These are phyloP conservation scores for Coemansia sp. DNA, from an alignment of 192 early-diverging fungal species.

Conservation along the genomic window DNA sequence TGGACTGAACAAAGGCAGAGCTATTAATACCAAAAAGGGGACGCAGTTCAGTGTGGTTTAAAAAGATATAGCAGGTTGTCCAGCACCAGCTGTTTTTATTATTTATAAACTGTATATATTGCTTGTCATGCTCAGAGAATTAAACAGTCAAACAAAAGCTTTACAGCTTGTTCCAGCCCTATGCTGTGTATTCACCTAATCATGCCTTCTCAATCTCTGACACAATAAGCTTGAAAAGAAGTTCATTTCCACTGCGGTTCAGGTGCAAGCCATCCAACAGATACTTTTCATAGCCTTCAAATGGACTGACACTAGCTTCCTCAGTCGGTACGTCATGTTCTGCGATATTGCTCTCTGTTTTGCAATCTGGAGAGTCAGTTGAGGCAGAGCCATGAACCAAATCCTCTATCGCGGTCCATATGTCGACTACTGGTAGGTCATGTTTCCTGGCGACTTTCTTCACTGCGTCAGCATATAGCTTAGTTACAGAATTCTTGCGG, in stretches of 20 bases:
- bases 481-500: conserved; percentile 23
- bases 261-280: conserved; percentile 62
- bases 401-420: conserved; percentile 49
- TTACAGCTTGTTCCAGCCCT: neutral
- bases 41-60: no score
- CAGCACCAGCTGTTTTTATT: no score
- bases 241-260: conserved; percentile 54
- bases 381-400: conserved; percentile 27
- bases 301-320: neutral
- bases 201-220: conserved; percentile 5
- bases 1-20: neutral
- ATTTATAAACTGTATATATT: no score
- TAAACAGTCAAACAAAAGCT: neutral
- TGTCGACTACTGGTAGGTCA: conserved; percentile 22
- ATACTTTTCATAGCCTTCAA: conserved; percentile 32
- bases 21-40: no score
- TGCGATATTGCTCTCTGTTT: conserved; percentile 18
- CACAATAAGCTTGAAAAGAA: conserved; percentile 21
- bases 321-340: neutral
- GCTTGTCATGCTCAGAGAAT: no score
- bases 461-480: conserved; percentile 54
- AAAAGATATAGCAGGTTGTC: no score
- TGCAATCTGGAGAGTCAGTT: neutral
- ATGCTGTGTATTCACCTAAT: conserved; percentile 13
- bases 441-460: conserved; percentile 36